phyloP scores from a whole-genome alignment of 352 stramenopile genomes.

The Phytophthora multivora region DNA sequence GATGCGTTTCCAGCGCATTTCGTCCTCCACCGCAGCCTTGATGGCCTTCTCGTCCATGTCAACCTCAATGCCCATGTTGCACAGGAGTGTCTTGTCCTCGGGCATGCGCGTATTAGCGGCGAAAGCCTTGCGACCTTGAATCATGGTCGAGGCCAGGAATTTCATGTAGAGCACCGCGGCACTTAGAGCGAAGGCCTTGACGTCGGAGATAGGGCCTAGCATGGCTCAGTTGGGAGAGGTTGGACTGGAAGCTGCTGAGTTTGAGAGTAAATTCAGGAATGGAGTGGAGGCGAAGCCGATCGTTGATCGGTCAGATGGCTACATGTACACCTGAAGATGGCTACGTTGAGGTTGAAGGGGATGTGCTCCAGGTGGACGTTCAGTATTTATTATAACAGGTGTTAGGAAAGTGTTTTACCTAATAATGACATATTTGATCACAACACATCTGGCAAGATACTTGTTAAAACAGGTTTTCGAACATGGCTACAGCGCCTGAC shows the following conservation, averaged over 20 bases:
- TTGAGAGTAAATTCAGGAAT: constrained; percentile 23
- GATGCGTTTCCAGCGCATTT: constrained; percentile 65
- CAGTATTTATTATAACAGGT: neutral
- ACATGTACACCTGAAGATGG: neutral
- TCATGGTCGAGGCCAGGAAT: constrained; percentile 53
- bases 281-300: neutral
- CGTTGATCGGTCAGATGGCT: neutral
- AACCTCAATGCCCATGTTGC: constrained; percentile 24
- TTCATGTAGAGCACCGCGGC: constrained; percentile 63
- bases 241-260: neutral
- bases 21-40: constrained; percentile 28
- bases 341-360: constrained; percentile 2
- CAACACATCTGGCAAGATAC: neutral
- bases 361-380: neutral
- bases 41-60: constrained; percentile 38
- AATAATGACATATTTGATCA: neutral
- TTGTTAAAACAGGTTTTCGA: neutral
- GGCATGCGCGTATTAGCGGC: constrained; percentile 45
- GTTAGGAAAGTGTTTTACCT: neutral
- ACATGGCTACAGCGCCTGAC: too few relatives aligned
- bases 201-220: constrained; percentile 18
- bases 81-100: constrained; percentile 47
- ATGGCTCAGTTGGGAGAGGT: constrained; percentile 7
- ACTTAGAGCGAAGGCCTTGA: constrained; percentile 47
- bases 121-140: constrained; percentile 53